Evolutionary conservation across 108 stramenopile genomes (phyloP).

Genomic region (Craspedostauros australis): DNA sequence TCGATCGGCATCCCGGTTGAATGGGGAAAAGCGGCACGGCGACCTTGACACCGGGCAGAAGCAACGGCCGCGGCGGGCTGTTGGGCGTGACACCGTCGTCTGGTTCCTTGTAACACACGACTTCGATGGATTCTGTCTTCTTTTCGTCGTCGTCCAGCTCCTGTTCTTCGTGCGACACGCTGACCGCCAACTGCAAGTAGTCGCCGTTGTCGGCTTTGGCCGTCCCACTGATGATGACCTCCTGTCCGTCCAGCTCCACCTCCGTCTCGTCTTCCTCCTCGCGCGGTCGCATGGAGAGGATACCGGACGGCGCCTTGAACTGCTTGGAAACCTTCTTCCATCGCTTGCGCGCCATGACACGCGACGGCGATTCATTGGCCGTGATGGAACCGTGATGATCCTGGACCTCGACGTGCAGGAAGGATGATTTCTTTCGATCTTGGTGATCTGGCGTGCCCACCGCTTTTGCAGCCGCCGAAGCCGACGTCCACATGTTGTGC

Average conservation of each 20-base stretch:
- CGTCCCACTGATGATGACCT: no score
- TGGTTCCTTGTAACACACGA: no score
- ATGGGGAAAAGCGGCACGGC: constrained; percentile 71
- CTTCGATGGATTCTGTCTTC: neutral
- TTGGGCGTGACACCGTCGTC: no score
- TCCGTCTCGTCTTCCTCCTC: no score
- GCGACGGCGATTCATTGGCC: neutral
- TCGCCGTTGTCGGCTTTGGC: no score
- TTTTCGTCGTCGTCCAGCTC: neutral
- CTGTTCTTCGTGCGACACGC: neutral
- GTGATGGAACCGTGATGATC: no score
- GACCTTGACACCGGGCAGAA: constrained; percentile 67
- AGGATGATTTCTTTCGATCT: no score
- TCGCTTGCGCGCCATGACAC: neutral
- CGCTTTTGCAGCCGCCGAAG: constrained; percentile 34
- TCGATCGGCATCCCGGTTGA: constrained; percentile 19
- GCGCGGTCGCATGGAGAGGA: neutral
- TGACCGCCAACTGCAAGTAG: no score
- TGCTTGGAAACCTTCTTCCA: no score
- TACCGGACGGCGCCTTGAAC: no score
- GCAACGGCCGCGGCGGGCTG: constrained; percentile 5
- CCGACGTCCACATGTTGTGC: constrained; percentile 72
- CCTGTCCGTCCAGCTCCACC: no score
- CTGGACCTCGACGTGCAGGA: no score
- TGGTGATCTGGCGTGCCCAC: constrained; percentile 3